Conservation (phyloP, 106 monocot species). For the Hemerocallis citrina region DNA sequence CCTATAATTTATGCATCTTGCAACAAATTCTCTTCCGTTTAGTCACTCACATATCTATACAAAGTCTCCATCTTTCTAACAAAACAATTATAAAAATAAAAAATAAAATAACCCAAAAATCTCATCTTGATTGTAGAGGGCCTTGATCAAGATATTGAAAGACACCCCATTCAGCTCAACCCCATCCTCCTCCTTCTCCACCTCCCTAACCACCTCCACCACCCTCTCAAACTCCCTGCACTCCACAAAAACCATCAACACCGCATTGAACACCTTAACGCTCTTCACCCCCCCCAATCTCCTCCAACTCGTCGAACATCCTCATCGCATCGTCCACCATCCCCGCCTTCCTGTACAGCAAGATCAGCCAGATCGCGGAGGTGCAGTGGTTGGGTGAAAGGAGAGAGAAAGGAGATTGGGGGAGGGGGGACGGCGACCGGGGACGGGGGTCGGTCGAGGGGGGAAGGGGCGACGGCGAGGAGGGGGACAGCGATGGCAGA, state of each 20-base stretch:
- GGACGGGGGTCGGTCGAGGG: too few species aligned
- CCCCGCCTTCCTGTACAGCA: constrained; percentile 41
- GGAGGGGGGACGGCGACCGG: too few species aligned
- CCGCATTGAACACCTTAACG: constrained; percentile 49
- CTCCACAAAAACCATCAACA: constrained; percentile 26
- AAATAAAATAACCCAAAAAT: too few species aligned
- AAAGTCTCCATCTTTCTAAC: too few species aligned
- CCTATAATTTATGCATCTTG: too few species aligned
- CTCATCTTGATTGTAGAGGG: constrained; percentile 23
- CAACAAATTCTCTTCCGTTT: too few species aligned
- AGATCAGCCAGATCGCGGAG: constrained; percentile 51
- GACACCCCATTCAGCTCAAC: constrained; percentile 32
- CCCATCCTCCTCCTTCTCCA: constrained; percentile 9
- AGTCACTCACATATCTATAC: too few species aligned
- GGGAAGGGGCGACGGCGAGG: too few species aligned
- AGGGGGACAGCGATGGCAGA: too few species aligned
- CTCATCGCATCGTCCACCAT: constrained; percentile 27
- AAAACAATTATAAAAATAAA: too few species aligned
- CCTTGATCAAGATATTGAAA: constrained; percentile 40
- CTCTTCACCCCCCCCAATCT: constrained; percentile 20
- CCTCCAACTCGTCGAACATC: constrained; percentile 30
- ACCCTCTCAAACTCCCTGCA: constrained; percentile 17
- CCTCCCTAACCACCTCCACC: constrained; percentile 14
- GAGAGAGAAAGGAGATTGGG: too few species aligned
- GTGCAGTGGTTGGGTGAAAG: too few species aligned